A percentile compares a stretch with the other conserved stretches of the same genome.
Evolutionary conservation across 441 rosid species (phyloP).

Genomic region (Biscutella laevigata): DNA sequence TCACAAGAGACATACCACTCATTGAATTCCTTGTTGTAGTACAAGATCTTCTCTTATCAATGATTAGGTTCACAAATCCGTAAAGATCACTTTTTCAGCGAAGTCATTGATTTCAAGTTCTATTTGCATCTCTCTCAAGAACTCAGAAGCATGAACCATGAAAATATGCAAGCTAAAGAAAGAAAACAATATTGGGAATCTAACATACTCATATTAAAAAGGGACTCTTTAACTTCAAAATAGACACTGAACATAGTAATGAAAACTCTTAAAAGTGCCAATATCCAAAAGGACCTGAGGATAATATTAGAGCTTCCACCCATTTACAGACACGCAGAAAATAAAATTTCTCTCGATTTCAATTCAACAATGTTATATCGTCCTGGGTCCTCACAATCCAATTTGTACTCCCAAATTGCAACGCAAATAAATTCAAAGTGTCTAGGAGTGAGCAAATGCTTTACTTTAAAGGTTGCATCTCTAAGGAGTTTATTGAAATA

Average conservation of each 20-base stretch:
- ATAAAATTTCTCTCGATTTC: not conserved
- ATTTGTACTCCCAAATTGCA: not conserved
- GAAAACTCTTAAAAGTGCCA: not conserved
- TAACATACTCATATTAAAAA: not conserved
- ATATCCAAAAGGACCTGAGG: not conserved
- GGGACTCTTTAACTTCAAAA: not conserved
- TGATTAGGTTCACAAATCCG: too few species aligned
- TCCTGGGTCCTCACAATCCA: not conserved
- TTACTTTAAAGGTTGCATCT: not conserved
- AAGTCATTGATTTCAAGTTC: too few species aligned
- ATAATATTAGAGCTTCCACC: not conserved
- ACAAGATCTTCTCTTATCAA: not conserved
- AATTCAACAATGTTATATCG: not conserved
- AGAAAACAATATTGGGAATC: not conserved
- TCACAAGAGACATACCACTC: not conserved
- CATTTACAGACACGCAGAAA: not conserved
- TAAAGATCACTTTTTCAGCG: too few species aligned
- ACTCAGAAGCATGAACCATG: too few species aligned
- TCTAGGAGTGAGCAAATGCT: not conserved
- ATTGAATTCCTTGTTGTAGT: too few species aligned
- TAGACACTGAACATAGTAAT: not conserved
- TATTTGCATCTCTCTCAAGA: too few species aligned
- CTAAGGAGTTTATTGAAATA: constrained; percentile 3
- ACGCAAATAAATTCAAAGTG: not conserved
- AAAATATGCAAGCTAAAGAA: not conserved